Evolutionary conservation across 2,329 filamentous ascomycete species (phyloP).

Genomic region (Sporothrix schenckii): DNA sequence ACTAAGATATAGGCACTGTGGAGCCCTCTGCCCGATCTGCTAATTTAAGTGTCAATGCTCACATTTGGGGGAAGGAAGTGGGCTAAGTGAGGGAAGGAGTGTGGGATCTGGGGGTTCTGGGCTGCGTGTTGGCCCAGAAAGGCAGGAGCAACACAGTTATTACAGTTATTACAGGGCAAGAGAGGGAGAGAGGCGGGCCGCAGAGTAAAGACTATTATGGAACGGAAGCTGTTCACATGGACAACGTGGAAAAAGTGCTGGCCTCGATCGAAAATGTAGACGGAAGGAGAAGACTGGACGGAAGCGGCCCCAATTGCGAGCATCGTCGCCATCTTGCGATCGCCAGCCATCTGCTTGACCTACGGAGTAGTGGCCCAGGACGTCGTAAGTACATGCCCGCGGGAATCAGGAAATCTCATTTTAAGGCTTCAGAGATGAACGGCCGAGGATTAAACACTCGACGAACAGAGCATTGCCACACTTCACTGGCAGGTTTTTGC

Average conservation of each 20-base stretch:
- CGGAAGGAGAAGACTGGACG: slow-evolving; percentile 14
- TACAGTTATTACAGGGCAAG: background rate
- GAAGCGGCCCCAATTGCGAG: slow-evolving; percentile 7
- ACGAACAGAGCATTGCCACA: background rate
- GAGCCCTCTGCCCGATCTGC: slow-evolving; percentile 16
- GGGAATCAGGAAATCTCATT: background rate
- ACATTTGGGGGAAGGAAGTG: slow-evolving; percentile 4
- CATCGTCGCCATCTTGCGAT: background rate
- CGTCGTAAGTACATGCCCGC: no score
- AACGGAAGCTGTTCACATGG: slow-evolving; percentile 2
- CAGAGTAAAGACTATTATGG: background rate
- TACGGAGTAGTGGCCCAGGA: background rate
- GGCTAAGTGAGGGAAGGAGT: background rate
- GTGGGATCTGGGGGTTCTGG: slow-evolving; percentile 7
- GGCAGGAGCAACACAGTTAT: background rate
- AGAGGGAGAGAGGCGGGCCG: slow-evolving; percentile 15
- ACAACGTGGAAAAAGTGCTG: background rate
- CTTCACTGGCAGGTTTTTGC: slow-evolving; percentile 17
- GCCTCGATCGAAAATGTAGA: background rate
- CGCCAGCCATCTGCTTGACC: background rate
- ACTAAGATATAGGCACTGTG: slow-evolving; percentile 16
- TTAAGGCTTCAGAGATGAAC: background rate
- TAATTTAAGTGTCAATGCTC: slow-evolving; percentile 30
- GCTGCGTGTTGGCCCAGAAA: slow-evolving; percentile 16
- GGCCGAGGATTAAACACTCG: slow-evolving; percentile 1